Conservation (phyloP, 805 yeast genomes). For the Saccharomycodes ludwigii region DNA sequence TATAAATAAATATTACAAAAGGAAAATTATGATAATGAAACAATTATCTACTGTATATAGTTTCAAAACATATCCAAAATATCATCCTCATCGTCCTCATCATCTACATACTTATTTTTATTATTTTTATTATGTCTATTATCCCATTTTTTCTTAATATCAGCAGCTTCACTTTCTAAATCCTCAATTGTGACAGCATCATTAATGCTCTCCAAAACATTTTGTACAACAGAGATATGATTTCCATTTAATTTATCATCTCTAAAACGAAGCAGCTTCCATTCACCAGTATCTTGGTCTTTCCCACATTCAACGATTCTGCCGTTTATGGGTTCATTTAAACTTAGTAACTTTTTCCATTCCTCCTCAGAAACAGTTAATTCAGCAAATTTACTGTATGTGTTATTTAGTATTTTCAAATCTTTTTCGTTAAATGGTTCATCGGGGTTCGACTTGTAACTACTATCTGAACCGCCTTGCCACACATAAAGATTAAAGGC, state of each 20-base stretch:
- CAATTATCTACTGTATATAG: no score
- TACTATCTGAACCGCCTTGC: constrained; percentile 46
- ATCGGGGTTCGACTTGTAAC: constrained; percentile 18
- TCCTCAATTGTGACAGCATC: constrained; percentile 82
- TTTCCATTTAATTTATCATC: constrained; percentile 89
- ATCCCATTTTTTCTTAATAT: constrained; percentile 52
- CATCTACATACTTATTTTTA: constrained; percentile 21
- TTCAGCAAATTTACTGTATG: constrained; percentile 56
- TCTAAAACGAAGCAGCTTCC: constrained; percentile 82
- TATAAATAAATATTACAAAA: not conserved
- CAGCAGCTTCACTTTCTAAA: constrained; percentile 41
- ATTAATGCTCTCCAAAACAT: constrained; percentile 69
- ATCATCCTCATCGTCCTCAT: constrained; percentile 16
- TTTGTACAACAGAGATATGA: constrained; percentile 68
- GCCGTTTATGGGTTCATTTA: constrained; percentile 77
- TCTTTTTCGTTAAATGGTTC: constrained; percentile 22
- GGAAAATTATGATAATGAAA: not conserved
- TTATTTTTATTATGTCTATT: constrained; percentile 31
- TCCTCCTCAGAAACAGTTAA: constrained; percentile 54
- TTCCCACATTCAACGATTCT: constrained; percentile 78
- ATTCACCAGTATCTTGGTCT: constrained; percentile 45
- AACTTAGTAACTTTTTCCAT: constrained; percentile 62
- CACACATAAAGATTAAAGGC: constrained; percentile 62
- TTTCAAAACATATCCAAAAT: no score
- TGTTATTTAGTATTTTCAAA: constrained; percentile 24